Conservation (phyloP, 495 filamentous ascomycete genomes). For the Aspergillus taichungensis region DNA sequence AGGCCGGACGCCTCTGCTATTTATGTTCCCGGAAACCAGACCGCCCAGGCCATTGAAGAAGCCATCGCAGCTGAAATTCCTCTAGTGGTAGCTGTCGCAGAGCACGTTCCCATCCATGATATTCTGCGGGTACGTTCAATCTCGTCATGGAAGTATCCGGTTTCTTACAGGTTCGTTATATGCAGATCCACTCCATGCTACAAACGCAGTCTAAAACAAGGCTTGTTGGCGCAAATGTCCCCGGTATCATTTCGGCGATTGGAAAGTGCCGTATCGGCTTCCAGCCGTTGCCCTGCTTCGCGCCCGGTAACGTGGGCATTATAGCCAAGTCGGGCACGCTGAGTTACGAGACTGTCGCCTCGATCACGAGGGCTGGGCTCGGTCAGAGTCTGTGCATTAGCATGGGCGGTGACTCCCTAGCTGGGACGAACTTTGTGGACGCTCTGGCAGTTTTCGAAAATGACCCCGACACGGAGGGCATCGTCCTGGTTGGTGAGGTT, state of each 20-base stretch:
- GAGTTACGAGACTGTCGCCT: constrained; percentile 81
- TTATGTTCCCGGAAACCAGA: constrained; percentile 74
- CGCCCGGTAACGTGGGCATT: constrained; percentile 68
- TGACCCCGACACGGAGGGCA: constrained; percentile 70
- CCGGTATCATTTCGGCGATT: constrained; percentile 78
- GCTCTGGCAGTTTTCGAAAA: constrained; percentile 63
- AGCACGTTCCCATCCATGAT: constrained; percentile 85
- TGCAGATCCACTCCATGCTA: constrained; percentile 64
- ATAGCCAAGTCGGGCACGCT: constrained; percentile 83
- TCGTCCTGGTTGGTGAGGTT: constrained; percentile 78
- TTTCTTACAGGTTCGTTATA: neutral
- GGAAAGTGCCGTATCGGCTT: constrained; percentile 81
- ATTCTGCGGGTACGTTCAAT: constrained; percentile 56
- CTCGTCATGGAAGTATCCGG: neutral
- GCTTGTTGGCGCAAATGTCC: constrained; percentile 78
- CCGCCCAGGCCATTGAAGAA: constrained; percentile 72
- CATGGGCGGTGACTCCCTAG: constrained; percentile 78
- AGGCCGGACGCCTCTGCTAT: constrained; percentile 82
- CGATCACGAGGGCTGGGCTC: constrained; percentile 69
- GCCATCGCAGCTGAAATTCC: constrained; percentile 85
- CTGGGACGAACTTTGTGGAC: constrained; percentile 75
- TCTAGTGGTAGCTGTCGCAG: constrained; percentile 80
- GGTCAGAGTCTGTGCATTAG: constrained; percentile 83
- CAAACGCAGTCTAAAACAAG: constrained; percentile 72
- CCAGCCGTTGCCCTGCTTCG: constrained; percentile 70